Percentiles rank a stretch among this genome's conserved stretches.
phyloP scores from a whole-genome alignment of 2,329 filamentous ascomycete species.

The Colletotrichum horii region DNA sequence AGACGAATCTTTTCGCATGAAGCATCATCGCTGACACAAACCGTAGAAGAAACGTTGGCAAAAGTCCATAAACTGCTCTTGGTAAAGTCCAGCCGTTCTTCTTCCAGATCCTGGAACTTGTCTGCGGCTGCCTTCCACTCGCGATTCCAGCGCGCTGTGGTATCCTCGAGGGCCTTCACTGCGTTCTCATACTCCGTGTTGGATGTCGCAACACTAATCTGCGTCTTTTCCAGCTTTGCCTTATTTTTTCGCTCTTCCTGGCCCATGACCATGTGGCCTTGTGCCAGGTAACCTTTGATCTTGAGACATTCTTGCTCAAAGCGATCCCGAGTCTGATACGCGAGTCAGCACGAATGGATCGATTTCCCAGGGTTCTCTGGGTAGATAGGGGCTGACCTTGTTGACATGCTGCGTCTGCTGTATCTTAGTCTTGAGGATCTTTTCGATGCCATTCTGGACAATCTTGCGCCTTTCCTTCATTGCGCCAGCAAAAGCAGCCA shows the following conservation, averaged over 20 bases:
- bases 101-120: conserved; percentile 98
- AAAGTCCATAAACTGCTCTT: conserved; percentile 99
- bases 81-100: conserved; percentile 94
- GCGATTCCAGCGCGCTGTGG: conserved; percentile 92
- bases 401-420: conserved; percentile 91
- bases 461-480: conserved; percentile 98
- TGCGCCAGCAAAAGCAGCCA: conserved; percentile 88
- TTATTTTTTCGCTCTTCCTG: conserved; percentile 99
- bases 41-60: conserved; percentile 95
- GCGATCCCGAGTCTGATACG: conserved; percentile 76
- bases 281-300: conserved; percentile 97
- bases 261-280: conserved; percentile 99
- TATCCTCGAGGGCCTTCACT: conserved; percentile 93
- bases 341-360: conserved; percentile 5
- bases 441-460: conserved; percentile 91
- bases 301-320: conserved; percentile 98
- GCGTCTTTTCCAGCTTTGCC: conserved; percentile 97
- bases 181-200: conserved; percentile 94
- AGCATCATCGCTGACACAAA: conserved; percentile 95
- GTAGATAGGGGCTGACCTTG: conserved; percentile 65
- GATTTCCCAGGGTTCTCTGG: neutral
- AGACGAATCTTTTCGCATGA: conserved; percentile 96
- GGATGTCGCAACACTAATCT: conserved; percentile 89
- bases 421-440: conserved; percentile 89
- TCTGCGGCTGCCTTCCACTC: conserved; percentile 98